Evolutionary conservation across 805 yeast species (phyloP), one percentile per base, ranked within the genome.

Genomic region (Yamadazyma takamatsuzukensis): DNA sequence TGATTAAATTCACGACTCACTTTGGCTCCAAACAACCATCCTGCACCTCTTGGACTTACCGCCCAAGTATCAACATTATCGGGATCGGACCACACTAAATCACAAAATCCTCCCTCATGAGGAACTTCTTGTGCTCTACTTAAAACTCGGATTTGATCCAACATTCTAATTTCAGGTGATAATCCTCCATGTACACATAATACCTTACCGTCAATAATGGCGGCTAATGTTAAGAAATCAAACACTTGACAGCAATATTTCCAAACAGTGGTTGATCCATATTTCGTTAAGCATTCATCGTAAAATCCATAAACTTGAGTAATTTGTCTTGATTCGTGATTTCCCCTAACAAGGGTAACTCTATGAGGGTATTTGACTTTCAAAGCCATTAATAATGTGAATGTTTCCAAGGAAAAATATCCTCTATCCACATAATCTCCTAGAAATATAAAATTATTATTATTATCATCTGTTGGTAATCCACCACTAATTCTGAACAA

Each of bases 381-480:
- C 37, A 90, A 70, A 43, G 90, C 88, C 97, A 90, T 88, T 47
- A 90, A 68, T 42, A 93, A 64, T 4, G 97, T 90, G 62, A 90
- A 89, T 0, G 97, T 90, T 53, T 90, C 98, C 40, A 90, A 67
- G 30, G 93, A 80, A 60, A 90, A 90, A 59, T 87, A 93, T n/a
- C 98, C 98, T 55, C 98, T 73, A 61, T 90, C 98, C 31, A 90
- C 98, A 54, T 90, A 90, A 59, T 90, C 98, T 23, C 98, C 98
- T 47, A 90, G 61, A 48, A 90, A 90, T 28, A 90, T 76, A 61
- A 84, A 90, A 24, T 33, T 39, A 18, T 37, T 42, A 19, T 42
- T 42, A 51, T 54, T 64, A 32, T 68, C 62, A 37, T 80, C 80
- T 40, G 78, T 77, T 0, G 97, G 97, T 44, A 89, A 75, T 13